phyloP scores from a whole-genome alignment of 2,329 filamentous ascomycete species.

The Penicillium freii region DNA sequence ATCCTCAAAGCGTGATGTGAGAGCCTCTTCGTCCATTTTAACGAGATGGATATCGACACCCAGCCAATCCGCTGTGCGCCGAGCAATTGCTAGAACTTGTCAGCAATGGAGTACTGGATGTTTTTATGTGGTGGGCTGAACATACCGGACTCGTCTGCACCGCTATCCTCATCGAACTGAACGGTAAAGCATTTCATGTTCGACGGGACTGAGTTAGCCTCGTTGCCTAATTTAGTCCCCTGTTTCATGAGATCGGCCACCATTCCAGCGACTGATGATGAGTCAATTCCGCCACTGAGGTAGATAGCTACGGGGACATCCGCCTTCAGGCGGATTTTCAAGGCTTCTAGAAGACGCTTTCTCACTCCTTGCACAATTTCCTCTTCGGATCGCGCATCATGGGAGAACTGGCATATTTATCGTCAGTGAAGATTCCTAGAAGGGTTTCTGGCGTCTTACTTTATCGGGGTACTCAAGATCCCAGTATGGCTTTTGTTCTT shows the following conservation, averaged over 20 bases:
- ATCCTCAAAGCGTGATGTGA: slow-evolving; percentile 47
- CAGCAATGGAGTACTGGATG: not conserved
- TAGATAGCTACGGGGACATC: slow-evolving; percentile 60
- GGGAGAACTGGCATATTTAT: not conserved
- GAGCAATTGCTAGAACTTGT: slow-evolving; percentile 38
- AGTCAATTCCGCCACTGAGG: slow-evolving; percentile 58
- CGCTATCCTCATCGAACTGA: slow-evolving; percentile 51
- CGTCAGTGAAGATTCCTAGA: not conserved
- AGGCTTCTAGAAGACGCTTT: slow-evolving; percentile 51
- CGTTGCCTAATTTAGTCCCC: slow-evolving; percentile 48
- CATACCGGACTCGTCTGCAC: slow-evolving; percentile 52
- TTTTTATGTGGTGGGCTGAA: not conserved
- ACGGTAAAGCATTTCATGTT: slow-evolving; percentile 52
- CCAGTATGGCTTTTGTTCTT: slow-evolving; percentile 48
- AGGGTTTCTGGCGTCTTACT: slow-evolving; percentile 28
- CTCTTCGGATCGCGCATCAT: slow-evolving; percentile 47
- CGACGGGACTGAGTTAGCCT: slow-evolving; percentile 35
- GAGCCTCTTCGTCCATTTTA: slow-evolving; percentile 35
- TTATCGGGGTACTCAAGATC: slow-evolving; percentile 55
- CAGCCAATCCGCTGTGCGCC: slow-evolving; percentile 50
- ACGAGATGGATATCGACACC: slow-evolving; percentile 46
- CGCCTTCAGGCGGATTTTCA: slow-evolving; percentile 54
- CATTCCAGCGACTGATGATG: slow-evolving; percentile 57
- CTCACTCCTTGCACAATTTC: slow-evolving; percentile 54
- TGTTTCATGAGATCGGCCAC: slow-evolving; percentile 51